Evolutionary conservation across 441 rosid species (phyloP), one percentile per base, ranked within the genome.

Genomic region (Geranium incanum): DNA sequence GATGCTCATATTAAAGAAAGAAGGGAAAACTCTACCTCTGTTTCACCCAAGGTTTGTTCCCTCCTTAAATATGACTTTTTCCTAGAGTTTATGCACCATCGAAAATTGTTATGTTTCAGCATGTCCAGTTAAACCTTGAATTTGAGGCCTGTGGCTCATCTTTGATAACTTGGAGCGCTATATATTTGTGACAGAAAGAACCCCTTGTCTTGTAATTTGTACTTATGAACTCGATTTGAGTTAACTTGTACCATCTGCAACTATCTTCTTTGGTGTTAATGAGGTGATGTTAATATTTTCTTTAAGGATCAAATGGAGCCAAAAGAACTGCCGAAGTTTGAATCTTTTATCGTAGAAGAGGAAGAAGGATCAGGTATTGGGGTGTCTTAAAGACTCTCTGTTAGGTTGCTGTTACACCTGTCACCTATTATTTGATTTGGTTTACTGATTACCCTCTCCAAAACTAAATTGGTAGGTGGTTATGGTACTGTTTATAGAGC

Each of bases 401-500:
- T 41, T 73, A 8, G 33, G 12, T 64, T 69, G 19, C 66, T 43
- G 15, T 11, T 66, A 18, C 48, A 3, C 68, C 21, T 77, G 62
- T 45, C 36, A 23, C 65, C 9, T 41, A 50, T 21, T 33, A 37
- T 33, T 5, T 45, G 0, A 60, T 33, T 50, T 12, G 52, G 68
- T 72, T 70, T 74, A 39, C 63, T 66, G 69, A 69, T 70, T n/a
- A 38, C 69, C 36, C 57, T 69, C 70, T 45, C 41, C 65, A 38
- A 76, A 79, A 74, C 67, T 33, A 21, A 66, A 77, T 70, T 80
- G 72, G 75, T 84, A 95, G 99, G 99, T 71, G 99, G 99, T 69
- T 92, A 92, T 75, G 99, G 99, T 62, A 86, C 77, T 78, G 99
- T 95, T 55, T 95, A 92, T 75, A 85, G 89, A 76, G 97, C 97